A percentile compares a stretch with the other conserved stretches of the same genome.
Evolutionary conservation across 1,284 basidiomycete species (phyloP).

Genomic region (Fomitiporia mediterranea): DNA sequence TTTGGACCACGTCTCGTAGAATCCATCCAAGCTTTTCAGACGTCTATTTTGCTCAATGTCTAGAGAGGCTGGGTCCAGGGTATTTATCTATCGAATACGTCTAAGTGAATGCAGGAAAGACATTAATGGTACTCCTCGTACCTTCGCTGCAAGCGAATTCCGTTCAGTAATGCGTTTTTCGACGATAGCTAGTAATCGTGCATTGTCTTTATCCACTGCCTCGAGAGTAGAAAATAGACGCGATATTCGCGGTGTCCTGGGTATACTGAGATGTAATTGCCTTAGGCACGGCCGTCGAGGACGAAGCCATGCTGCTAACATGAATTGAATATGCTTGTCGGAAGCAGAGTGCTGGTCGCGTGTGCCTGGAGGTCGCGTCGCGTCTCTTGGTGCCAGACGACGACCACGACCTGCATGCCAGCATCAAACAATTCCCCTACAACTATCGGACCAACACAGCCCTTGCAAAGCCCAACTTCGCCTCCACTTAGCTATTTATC

Average conservation of each 20-base stretch:
- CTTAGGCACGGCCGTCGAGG: background rate
- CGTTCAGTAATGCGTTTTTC: conserved; percentile 29
- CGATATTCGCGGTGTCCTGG: background rate
- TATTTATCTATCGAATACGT: conserved; percentile 18
- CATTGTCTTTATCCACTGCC: conserved; percentile 30
- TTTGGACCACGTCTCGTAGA: conserved; percentile 46
- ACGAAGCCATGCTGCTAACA: background rate
- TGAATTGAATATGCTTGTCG: background rate
- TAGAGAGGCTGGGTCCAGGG: conserved; percentile 32
- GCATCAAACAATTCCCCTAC: background rate
- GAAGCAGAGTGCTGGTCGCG: no score
- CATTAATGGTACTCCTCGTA: conserved; percentile 19
- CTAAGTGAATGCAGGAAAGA: background rate
- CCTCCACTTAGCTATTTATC: conserved; percentile 18
- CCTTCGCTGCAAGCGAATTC: conserved; percentile 29
- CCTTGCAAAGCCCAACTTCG: background rate
- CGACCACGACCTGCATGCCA: background rate
- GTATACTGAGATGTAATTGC: background rate
- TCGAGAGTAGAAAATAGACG: background rate
- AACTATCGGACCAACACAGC: background rate
- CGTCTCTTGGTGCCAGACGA: no score
- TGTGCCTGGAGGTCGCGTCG: background rate
- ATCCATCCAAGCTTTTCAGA: conserved; percentile 48
- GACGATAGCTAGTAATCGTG: conserved; percentile 32
- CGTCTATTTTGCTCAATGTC: conserved; percentile 41